A percentile compares a stretch with the other conserved stretches of the same genome.
Evolutionary conservation across 2,329 filamentous ascomycete species (phyloP).

Genomic region (Colletotrichum siamense): DNA sequence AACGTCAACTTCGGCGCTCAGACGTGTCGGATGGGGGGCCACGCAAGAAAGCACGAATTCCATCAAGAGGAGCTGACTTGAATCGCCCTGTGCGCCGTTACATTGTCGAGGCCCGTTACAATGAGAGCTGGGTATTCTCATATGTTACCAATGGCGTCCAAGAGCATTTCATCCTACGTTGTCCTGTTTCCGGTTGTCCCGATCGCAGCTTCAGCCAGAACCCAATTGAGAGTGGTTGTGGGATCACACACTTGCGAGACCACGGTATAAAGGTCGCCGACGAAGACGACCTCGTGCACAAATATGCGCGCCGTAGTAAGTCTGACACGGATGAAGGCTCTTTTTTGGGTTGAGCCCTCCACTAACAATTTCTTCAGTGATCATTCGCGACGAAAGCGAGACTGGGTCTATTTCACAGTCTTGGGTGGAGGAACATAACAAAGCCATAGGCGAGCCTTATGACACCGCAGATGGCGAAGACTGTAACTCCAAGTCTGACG

Average conservation of each 20-base stretch:
- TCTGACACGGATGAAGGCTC: neutral
- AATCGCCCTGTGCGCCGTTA: neutral
- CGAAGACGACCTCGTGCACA: neutral
- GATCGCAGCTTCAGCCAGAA: neutral
- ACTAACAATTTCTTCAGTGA: neutral
- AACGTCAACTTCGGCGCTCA: neutral
- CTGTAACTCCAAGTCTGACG: neutral
- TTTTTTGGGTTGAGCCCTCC: fast-evolving
- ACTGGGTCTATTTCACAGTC: neutral
- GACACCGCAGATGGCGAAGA: neutral
- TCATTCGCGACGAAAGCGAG: neutral
- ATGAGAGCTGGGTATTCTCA: neutral
- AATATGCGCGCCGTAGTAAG: neutral
- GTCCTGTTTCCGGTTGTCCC: neutral
- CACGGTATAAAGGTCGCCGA: neutral
- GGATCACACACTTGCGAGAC: neutral
- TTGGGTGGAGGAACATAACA: neutral
- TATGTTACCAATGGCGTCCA: neutral
- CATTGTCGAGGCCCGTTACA: neutral
- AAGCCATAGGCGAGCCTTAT: neutral
- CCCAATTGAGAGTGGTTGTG: neutral
- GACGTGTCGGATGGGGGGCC: neutral
- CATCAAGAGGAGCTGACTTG: neutral
- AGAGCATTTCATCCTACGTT: neutral
- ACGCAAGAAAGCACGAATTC: neutral